Percentiles rank a stretch among this genome's conserved stretches.
Conservation (phyloP, 495 filamentous ascomycete genomes). For the Stereocaulon alpinum region DNA sequence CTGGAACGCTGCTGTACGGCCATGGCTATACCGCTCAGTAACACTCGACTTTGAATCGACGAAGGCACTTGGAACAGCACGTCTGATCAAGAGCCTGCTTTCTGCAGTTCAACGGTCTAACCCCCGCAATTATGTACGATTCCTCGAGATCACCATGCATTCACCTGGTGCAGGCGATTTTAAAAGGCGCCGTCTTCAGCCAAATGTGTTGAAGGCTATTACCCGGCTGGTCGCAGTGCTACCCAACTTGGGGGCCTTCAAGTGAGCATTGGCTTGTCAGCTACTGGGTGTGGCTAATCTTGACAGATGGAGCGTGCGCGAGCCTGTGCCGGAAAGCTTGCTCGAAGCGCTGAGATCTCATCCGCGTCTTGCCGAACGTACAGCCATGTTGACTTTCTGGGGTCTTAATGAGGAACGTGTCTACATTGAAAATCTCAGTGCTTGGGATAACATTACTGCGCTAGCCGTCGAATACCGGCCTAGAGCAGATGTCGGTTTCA, state of each 20-base stretch:
- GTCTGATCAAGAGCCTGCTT: background rate
- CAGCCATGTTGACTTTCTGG: slow-evolving; percentile 4
- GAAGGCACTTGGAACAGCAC: background rate
- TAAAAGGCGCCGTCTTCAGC: background rate
- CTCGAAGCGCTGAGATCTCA: background rate
- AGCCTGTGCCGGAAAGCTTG: background rate
- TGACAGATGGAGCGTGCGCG: background rate
- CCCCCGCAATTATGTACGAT: background rate
- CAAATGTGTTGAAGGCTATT: background rate
- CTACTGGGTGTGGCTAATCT: too few relatives aligned
- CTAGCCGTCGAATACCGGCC: background rate
- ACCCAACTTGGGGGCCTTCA: background rate
- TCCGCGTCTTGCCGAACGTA: slow-evolving; percentile 1
- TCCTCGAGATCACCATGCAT: background rate
- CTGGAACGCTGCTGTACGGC: background rate
- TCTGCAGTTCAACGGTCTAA: background rate
- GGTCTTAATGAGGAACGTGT: background rate
- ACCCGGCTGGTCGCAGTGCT: background rate
- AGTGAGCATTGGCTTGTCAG: background rate
- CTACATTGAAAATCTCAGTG: background rate
- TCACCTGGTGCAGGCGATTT: background rate
- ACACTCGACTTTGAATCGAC: background rate
- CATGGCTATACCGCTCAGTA: slow-evolving; percentile 9
- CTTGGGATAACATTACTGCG: background rate
- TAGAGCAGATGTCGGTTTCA: background rate